These are phyloP conservation scores for Austroboletus niveus DNA, from an alignment of 1,284 basidiomycete genomes.

Conservation along the genomic window DNA sequence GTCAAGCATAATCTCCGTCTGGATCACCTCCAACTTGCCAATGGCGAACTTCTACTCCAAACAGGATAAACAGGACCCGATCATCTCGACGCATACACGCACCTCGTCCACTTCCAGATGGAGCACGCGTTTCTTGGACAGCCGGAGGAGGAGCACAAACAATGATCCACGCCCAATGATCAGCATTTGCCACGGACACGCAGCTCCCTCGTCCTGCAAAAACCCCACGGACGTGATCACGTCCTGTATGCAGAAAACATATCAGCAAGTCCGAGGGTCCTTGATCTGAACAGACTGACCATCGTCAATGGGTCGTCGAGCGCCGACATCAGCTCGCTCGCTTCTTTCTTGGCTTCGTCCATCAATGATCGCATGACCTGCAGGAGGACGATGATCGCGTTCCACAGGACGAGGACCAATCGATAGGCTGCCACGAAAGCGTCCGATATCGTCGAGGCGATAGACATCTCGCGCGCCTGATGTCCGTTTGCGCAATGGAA, in stretches of 20 bases:
- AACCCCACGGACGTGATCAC: conserved; percentile 2
- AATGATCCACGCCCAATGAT: conserved; percentile 19
- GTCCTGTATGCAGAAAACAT: conserved; percentile 2
- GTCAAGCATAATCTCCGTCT: conserved; percentile 14
- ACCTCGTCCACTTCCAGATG: conserved; percentile 30
- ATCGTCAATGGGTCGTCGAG: conserved; percentile 8
- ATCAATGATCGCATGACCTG: conserved; percentile 11
- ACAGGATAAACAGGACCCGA: neutral
- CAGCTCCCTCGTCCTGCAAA: neutral
- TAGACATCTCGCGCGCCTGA: neutral
- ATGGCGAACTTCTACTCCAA: conserved; percentile 13
- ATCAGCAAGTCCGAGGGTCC: neutral
- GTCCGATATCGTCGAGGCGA: neutral
- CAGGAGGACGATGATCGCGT: conserved; percentile 11
- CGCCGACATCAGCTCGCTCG: conserved; percentile 13
- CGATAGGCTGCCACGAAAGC: conserved; percentile 7
- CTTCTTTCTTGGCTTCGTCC: conserved; percentile 19
- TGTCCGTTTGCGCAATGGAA: neutral
- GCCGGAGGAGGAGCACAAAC: conserved; percentile 22
- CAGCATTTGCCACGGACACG: conserved; percentile 15
- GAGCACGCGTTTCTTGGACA: conserved; percentile 21
- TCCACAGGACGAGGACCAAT: conserved; percentile 8
- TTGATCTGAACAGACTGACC: conserved; percentile 12
- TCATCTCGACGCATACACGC: neutral
- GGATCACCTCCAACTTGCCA: conserved; percentile 23